These are phyloP conservation scores for Lobosporangium transversale DNA, from an alignment of 192 early-diverging fungal genomes.

Conservation along the genomic window DNA sequence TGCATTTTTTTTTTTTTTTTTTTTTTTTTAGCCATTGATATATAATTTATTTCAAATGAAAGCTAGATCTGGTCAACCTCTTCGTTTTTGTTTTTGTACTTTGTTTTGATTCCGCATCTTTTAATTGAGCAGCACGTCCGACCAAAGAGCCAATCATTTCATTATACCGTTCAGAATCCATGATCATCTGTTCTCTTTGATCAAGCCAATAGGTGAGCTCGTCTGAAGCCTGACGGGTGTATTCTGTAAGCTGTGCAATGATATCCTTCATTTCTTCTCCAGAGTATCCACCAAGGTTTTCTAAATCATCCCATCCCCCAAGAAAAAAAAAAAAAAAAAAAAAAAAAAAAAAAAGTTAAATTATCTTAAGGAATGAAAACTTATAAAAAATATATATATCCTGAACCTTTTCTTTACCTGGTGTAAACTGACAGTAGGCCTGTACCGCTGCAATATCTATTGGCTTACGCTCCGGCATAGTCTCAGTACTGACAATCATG, in stretches of 20 bases:
- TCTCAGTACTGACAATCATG: slow-evolving; percentile 22
- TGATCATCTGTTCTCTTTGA: slow-evolving; percentile 67
- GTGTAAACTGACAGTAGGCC: slow-evolving; percentile 39
- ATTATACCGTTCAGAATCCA: slow-evolving; percentile 72
- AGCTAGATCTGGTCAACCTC: slow-evolving; percentile 38
- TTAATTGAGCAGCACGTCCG: slow-evolving; percentile 62
- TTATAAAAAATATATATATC: no score
- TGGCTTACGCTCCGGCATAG: slow-evolving; percentile 26
- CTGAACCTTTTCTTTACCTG: slow-evolving; percentile 12
- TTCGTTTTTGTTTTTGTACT: slow-evolving; percentile 41
- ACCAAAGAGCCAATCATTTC: slow-evolving; percentile 68
- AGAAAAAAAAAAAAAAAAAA: not conserved
- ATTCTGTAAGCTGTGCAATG: slow-evolving; percentile 54
- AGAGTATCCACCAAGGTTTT: slow-evolving; percentile 60
- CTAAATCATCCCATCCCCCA: no score
- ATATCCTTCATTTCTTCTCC: slow-evolving; percentile 61
- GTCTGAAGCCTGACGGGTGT: slow-evolving; percentile 63
- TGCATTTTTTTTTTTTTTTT: slow-evolving; percentile 18
- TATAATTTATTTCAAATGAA: slow-evolving; percentile 36
- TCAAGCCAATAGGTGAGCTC: slow-evolving; percentile 65
- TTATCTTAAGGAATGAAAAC: no score
- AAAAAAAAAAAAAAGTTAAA: no score
- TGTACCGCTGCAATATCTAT: slow-evolving; percentile 21
- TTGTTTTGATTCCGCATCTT: slow-evolving; percentile 45
- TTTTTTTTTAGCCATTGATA: slow-evolving; percentile 4